A percentile compares a stretch with the other conserved stretches of the same genome.
phyloP scores from a whole-genome alignment of 495 filamentous ascomycete genomes.

The Aspergillus conjunctus region DNA sequence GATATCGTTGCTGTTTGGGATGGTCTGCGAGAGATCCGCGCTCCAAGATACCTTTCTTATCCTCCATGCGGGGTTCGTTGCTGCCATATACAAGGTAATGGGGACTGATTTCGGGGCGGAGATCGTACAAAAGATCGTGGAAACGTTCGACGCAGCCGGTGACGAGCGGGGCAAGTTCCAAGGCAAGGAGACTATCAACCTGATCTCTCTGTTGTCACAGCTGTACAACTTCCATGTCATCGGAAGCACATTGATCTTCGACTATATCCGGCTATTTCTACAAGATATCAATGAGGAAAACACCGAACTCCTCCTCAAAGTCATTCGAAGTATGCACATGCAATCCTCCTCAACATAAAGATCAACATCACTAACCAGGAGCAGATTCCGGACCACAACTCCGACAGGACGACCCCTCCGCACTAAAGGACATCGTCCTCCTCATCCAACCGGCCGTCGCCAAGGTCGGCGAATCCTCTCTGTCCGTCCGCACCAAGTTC shows the following conservation, averaged over 20 bases:
- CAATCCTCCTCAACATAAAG: not conserved
- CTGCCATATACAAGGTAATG: conserved; percentile 81
- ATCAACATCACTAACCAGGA: conserved; percentile 7
- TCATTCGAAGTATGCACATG: conserved; percentile 68
- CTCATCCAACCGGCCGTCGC: conserved; percentile 72
- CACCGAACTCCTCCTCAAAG: conserved; percentile 83
- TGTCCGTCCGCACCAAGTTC: conserved; percentile 91
- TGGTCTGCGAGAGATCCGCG: conserved; percentile 73
- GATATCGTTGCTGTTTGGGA: conserved; percentile 69
- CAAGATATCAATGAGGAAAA: conserved; percentile 79
- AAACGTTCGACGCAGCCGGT: conserved; percentile 58
- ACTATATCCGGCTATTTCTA: conserved; percentile 81
- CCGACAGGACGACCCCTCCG: conserved; percentile 84
- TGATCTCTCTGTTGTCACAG: conserved; percentile 81
- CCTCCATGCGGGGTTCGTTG: conserved; percentile 86
- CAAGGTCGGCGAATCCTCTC: conserved; percentile 63
- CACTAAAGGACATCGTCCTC: conserved; percentile 88
- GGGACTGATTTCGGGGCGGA: conserved; percentile 88
- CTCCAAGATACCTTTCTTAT: conserved; percentile 88
- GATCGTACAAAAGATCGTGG: conserved; percentile 73
- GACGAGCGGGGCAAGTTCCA: conserved; percentile 45
- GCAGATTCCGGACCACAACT: conserved; percentile 73
- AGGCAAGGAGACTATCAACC: conserved; percentile 73
- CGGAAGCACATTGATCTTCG: conserved; percentile 79
- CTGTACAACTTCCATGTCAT: conserved; percentile 92